These are phyloP conservation scores for Waitea zeae DNA, from an alignment of 1,284 basidiomycete genomes.

Conservation along the genomic window DNA sequence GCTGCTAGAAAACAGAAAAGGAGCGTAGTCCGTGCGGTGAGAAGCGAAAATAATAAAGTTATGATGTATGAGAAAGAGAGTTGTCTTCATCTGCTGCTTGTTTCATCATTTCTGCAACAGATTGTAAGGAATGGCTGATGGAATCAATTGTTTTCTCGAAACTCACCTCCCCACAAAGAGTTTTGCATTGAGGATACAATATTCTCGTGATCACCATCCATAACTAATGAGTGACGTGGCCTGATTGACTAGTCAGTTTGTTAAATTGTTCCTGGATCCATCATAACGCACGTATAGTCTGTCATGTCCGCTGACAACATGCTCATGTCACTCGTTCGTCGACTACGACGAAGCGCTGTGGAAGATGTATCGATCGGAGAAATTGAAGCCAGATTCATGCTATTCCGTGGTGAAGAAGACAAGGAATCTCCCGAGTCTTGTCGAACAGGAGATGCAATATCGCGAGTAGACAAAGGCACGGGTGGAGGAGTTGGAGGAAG, in stretches of 20 bases:
- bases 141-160: too few relatives aligned
- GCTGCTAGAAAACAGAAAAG: too few relatives aligned
- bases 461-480: slow-evolving; percentile 30
- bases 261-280: too few relatives aligned
- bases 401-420: slow-evolving; percentile 11
- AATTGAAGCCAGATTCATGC: too few relatives aligned
- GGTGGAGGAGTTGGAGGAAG: slow-evolving; percentile 31
- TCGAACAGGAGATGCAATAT: slow-evolving; percentile 35
- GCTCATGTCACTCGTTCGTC: slow-evolving; percentile 39
- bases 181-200: slow-evolving; percentile 42
- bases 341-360: slow-evolving; percentile 33
- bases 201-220: slow-evolving; percentile 33
- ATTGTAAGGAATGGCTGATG: too few relatives aligned
- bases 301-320: slow-evolving; percentile 39
- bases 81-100: slow-evolving; percentile 35
- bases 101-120: slow-evolving; percentile 31
- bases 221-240: slow-evolving; percentile 17
- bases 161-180: slow-evolving; percentile 53
- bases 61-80: too few relatives aligned
- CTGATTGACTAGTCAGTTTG: slow-evolving; percentile 28
- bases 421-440: slow-evolving; percentile 17
- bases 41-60: too few relatives aligned
- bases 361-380: slow-evolving; percentile 22
- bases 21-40: too few relatives aligned
- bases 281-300: too few relatives aligned